Evolutionary conservation across 2,329 filamentous ascomycete genomes (phyloP), one percentile per base, ranked within the genome.

Genomic region (Colletotrichum acutatum): DNA sequence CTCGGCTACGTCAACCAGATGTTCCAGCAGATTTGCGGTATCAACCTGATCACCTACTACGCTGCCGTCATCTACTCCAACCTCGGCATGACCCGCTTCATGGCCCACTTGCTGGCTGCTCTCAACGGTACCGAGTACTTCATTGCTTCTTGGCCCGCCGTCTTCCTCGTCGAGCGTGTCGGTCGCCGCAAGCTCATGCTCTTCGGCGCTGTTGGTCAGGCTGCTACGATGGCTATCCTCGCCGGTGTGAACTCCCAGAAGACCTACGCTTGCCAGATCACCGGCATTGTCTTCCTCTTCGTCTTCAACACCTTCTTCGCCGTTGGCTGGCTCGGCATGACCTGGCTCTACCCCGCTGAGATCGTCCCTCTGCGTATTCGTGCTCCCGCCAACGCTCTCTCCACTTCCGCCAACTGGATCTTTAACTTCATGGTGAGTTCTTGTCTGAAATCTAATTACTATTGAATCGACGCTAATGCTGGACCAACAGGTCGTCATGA

Each of bases 171-270:
- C 49, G 91, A 93, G 80, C 87, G 89, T 1, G 89, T 92, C 4
- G 92, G 92, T 12, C 90, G 93, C 32, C 88, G 93, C 22, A 89
- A 89, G 78, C 87, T 95, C 73, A 94, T 95, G 91, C 82, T 95
- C 22, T 89, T 94, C 74, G 92, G 92, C 66, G 90, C 90, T 0
- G 82, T 88, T 32, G 90, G 78, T 88, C 91, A 92, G 84, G 90
- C 90, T 49, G 78, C 87, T 1, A 90, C 89, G 64, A 94, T 94
- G 92, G 88, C 90, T 2, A 86, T 94, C 49, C 84, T 90, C 49
- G 84, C 87, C 0, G 85, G 86, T 42, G 83, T 81, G 12, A 82
- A 83, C 67, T 81, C 82, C 4, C 77, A 75, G 7, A 72, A 75
- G 19, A 75, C 78, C 0, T 78, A 72, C 7, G 66, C 73, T 0